Conservation (phyloP, 495 filamentous ascomycete species). For the Xylaria scruposa region DNA sequence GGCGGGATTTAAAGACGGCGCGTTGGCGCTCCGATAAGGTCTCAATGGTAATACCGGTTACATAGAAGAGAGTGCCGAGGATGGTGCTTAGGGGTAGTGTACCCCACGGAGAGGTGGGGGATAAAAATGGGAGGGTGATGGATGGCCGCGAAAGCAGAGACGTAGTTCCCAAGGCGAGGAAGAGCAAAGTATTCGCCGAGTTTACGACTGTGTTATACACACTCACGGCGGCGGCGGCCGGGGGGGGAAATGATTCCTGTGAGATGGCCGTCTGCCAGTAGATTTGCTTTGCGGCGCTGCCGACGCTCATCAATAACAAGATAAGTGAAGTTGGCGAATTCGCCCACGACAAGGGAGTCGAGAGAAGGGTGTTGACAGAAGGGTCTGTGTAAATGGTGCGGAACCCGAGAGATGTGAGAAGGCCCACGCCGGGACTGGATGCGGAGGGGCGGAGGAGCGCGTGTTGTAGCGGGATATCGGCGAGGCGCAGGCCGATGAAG, state of each 20-base stretch:
- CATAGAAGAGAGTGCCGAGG: conserved; percentile 53
- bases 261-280: conserved; percentile 49
- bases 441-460: conserved; percentile 46
- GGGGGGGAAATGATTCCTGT: conserved; percentile 51
- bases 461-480: conserved; percentile 65
- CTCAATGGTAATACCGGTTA: conserved; percentile 56
- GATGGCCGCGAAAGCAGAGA: conserved; percentile 35
- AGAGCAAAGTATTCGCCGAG: conserved; percentile 53
- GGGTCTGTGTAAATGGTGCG: conserved; percentile 19
- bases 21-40: conserved; percentile 59
- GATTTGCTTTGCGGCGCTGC: conserved; percentile 58
- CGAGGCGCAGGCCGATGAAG: conserved; percentile 63
- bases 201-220: conserved; percentile 58
- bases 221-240: conserved; percentile 43
- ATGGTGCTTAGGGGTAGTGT: conserved; percentile 42
- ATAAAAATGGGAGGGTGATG: conserved; percentile 23
- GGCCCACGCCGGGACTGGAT: conserved; percentile 31
- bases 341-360: background rate
- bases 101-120: background rate
- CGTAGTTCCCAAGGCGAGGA: conserved; percentile 49
- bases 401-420: conserved; percentile 32
- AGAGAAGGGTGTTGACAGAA: background rate
- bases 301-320: conserved; percentile 58
- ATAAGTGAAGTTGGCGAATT: conserved; percentile 41
- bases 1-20: conserved; percentile 57